Percentiles rank a stretch among this genome's conserved stretches.
These are phyloP conservation scores for Colletotrichum eleusines DNA, from an alignment of 2,329 filamentous ascomycete genomes.

Conservation along the genomic window DNA sequence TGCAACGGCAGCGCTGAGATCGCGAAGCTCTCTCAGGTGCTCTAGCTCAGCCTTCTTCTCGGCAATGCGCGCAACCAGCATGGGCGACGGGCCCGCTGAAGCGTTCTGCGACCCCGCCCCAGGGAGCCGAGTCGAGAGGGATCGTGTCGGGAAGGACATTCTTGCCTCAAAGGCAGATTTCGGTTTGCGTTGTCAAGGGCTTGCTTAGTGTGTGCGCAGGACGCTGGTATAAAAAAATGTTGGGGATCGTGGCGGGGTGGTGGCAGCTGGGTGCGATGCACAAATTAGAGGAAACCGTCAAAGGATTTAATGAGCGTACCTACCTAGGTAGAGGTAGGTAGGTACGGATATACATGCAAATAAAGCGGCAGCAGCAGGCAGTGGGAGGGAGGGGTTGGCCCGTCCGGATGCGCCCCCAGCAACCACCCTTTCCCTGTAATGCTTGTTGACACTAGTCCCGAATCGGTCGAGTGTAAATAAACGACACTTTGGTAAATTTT, in stretches of 20 bases:
- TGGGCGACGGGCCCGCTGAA: conserved; percentile 72
- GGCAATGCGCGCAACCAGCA: conserved; percentile 79
- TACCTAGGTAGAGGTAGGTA: no score
- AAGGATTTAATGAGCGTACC: conserved; percentile 13
- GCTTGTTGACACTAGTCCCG: conserved; percentile 35
- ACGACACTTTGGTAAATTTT: conserved; percentile 42
- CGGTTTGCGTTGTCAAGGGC: not conserved
- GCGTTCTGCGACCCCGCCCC: conserved; percentile 65
- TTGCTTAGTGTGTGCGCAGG: not conserved
- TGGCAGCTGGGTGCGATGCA: conserved; percentile 8
- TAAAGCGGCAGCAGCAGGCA: conserved; percentile 10
- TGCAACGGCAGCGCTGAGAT: conserved; percentile 82
- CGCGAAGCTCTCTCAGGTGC: conserved; percentile 80
- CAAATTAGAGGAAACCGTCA: conserved; percentile 5
- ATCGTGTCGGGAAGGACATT: conserved; percentile 70
- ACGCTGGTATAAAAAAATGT: not conserved
- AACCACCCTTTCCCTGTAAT: conserved; percentile 24
- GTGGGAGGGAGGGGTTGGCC: conserved; percentile 22
- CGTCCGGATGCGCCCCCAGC: conserved; percentile 34
- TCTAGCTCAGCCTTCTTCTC: conserved; percentile 89
- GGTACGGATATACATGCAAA: no score
- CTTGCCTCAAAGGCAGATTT: conserved; percentile 3
- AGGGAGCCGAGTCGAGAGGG: conserved; percentile 75
- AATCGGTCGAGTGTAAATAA: conserved; percentile 42
- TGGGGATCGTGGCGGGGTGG: conserved; percentile 1